Percentiles rank a stretch among this genome's conserved stretches.
These are phyloP conservation scores for Brassica juncea DNA, from an alignment of 345 rosid genomes.

Conservation along the genomic window DNA sequence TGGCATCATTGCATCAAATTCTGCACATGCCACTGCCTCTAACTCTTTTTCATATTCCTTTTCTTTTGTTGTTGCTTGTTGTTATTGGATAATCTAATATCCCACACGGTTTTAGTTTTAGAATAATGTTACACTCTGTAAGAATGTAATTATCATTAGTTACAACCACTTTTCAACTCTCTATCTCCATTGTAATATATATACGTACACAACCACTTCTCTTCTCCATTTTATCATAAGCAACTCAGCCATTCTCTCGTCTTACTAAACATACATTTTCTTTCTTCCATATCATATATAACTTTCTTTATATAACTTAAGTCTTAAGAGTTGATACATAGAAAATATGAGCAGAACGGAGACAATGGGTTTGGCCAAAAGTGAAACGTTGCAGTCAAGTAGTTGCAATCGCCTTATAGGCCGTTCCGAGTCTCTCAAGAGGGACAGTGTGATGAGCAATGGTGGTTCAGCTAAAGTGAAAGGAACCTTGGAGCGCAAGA, in stretches of 20 bases:
- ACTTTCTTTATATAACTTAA: too few species aligned
- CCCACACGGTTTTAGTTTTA: conserved; percentile 37
- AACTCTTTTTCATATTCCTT: conserved; percentile 26
- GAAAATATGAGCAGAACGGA: conserved; percentile 33
- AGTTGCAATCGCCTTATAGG: conserved; percentile 28
- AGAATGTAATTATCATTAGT: conserved; percentile 21
- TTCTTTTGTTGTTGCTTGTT: conserved; percentile 10
- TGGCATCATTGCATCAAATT: conserved; percentile 32
- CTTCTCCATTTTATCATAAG: conserved; percentile 25
- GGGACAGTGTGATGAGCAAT: conserved; percentile 23
- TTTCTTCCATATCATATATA: conserved; percentile 5
- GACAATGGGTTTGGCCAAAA: conserved; percentile 31
- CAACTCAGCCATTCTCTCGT: conserved; percentile 7
- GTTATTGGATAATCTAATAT: not conserved
- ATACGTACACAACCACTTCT: conserved; percentile 13
- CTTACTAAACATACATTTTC: not conserved
- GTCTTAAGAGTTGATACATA: not conserved
- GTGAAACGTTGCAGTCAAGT: conserved; percentile 23
- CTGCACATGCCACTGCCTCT: conserved; percentile 42
- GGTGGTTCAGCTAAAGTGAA: conserved; percentile 20
- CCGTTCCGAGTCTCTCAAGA: conserved; percentile 30
- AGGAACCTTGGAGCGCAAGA: conserved; percentile 39
- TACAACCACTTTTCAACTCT: conserved; percentile 14
- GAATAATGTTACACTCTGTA: conserved; percentile 4
- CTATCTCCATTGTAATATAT: conserved; percentile 6